phyloP scores from a whole-genome alignment of 257 asterid genomes.

The Sherardia arvensis region DNA sequence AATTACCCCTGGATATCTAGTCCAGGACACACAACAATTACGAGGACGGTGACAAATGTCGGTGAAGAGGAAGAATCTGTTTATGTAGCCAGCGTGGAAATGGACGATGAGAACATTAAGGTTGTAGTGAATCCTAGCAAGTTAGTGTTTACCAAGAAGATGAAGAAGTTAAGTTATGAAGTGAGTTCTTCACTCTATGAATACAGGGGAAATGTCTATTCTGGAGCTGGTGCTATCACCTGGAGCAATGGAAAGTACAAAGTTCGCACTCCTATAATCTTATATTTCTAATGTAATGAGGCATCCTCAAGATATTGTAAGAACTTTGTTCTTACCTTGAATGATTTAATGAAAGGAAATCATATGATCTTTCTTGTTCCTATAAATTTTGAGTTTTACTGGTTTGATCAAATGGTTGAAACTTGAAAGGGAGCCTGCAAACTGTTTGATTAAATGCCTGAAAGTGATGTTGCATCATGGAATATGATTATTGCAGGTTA shows the following conservation, averaged over 20 bases:
- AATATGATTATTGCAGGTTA: too few relatives aligned
- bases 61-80: slow-evolving; percentile 50
- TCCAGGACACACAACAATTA: slow-evolving; percentile 18
- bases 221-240: slow-evolving; percentile 55
- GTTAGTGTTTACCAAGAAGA: slow-evolving; percentile 44
- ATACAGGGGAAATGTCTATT: slow-evolving; percentile 10
- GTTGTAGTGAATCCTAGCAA: slow-evolving; percentile 53
- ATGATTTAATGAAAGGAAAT: slow-evolving; percentile 47
- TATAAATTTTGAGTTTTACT: too few relatives aligned
- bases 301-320: slow-evolving; percentile 45
- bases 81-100: slow-evolving; percentile 37
- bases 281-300: not conserved
- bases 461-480: too few relatives aligned
- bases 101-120: slow-evolving; percentile 21
- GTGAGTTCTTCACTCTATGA: slow-evolving; percentile 34
- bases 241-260: slow-evolving; percentile 53
- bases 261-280: slow-evolving; percentile 47
- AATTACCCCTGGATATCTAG: slow-evolving; percentile 80
- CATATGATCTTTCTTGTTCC: too few relatives aligned
- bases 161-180: slow-evolving; percentile 38
- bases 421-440: too few relatives aligned
- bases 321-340: slow-evolving; percentile 12
- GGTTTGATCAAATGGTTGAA: too few relatives aligned
- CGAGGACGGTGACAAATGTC: slow-evolving; percentile 56
- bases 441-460: too few relatives aligned